phyloP scores from a whole-genome alignment of 2,329 filamentous ascomycete genomes.

The Fusarium acutatum region DNA sequence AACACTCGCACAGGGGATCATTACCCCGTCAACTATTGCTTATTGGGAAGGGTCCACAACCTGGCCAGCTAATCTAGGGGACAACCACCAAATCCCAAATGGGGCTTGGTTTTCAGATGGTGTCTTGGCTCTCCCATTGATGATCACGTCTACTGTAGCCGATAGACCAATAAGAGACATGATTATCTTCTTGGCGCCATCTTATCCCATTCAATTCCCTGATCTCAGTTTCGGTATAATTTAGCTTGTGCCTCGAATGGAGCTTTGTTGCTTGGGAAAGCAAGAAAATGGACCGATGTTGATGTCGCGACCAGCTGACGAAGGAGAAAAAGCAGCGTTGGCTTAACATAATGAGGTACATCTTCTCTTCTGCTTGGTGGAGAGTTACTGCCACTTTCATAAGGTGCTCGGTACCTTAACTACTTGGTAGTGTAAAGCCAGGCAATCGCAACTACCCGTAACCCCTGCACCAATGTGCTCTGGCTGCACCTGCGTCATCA shows the following conservation, averaged over 20 bases:
- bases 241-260: constrained; percentile 15
- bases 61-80: neutral
- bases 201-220: constrained; percentile 23
- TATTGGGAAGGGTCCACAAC: constrained; percentile 12
- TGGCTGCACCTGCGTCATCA: constrained; percentile 39
- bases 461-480: constrained; percentile 16
- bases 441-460: neutral
- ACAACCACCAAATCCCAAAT: constrained; percentile 9
- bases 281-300: constrained; percentile 3
- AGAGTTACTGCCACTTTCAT: neutral
- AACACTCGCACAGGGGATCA: neutral
- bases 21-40: neutral
- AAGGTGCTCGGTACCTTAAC: neutral
- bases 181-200: constrained; percentile 24
- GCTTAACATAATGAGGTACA: neutral
- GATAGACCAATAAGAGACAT: constrained; percentile 22
- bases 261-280: constrained; percentile 10
- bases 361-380: neutral
- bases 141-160: constrained; percentile 23
- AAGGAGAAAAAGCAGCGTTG: neutral
- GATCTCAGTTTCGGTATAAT: constrained; percentile 26
- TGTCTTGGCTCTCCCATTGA: constrained; percentile 22
- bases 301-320: neutral
- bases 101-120: constrained; percentile 17
- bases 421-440: neutral